Percentiles rank a stretch among this genome's conserved stretches.
Evolutionary conservation across 371 early-diverging fungal species (phyloP).

Genomic region (Globomyces sp.): DNA sequence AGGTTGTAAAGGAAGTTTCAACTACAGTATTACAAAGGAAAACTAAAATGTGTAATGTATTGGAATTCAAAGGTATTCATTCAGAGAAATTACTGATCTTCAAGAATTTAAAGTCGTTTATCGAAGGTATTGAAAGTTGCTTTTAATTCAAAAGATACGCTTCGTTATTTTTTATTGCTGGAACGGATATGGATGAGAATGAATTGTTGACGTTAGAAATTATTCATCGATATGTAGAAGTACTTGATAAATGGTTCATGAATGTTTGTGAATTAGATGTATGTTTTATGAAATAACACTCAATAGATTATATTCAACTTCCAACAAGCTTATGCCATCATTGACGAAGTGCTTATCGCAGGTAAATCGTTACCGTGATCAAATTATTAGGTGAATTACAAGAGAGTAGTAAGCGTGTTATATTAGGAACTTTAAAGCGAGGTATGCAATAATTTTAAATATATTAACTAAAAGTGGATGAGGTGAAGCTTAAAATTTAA

Average conservation of each 20-base stretch:
- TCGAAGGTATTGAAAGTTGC: conserved; percentile 56
- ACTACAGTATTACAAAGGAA: conserved; percentile 84
- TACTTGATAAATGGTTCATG: conserved; percentile 94
- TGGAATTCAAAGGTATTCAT: conserved; percentile 75
- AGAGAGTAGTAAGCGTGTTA: conserved; percentile 49
- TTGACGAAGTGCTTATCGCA: conserved; percentile 31
- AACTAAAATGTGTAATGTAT: conserved; percentile 95
- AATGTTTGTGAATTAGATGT: conserved; percentile 82
- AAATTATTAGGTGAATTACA: conserved; percentile 51
- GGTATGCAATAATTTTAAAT: no score
- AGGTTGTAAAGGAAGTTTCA: conserved; percentile 92
- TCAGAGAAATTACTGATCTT: conserved; percentile 45
- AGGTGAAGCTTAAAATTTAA: no score
- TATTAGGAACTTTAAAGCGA: conserved; percentile 47
- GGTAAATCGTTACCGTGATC: conserved; percentile 22
- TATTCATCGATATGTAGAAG: conserved; percentile 96
- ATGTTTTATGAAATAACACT: conserved; percentile 14
- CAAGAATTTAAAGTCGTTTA: conserved; percentile 89
- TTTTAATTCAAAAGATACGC: conserved; percentile 72
- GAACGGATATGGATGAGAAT: conserved; percentile 86
- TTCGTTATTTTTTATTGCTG: conserved; percentile 92
- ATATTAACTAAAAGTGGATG: no score
- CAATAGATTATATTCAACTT: conserved; percentile 52
- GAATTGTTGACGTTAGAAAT: conserved; percentile 91
- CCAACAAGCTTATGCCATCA: conserved; percentile 54